A percentile compares a stretch with the other conserved stretches of the same genome.
These are phyloP conservation scores for Ogataea trehaloabstinens DNA, from an alignment of 805 yeast genomes.

Conservation along the genomic window DNA sequence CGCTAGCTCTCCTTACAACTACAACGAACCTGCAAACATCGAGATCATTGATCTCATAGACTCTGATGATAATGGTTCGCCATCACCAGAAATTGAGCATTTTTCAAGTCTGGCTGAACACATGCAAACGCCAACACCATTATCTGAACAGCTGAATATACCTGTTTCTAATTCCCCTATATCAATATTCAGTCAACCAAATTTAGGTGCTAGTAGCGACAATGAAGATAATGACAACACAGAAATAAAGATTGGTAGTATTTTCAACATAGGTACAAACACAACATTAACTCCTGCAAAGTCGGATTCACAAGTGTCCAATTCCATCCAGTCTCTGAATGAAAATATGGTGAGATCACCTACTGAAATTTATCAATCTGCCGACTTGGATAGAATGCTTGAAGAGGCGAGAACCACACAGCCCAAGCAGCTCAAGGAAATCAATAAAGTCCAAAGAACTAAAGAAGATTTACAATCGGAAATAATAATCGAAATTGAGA, in stretches of 20 bases:
- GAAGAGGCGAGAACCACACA: slow-evolving; percentile 17
- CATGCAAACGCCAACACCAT: background rate
- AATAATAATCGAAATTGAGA: slow-evolving; percentile 46
- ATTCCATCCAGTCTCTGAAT: background rate
- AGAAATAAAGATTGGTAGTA: slow-evolving; percentile 7
- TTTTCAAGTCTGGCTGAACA: background rate
- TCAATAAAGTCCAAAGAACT: slow-evolving; percentile 39
- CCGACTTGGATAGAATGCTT: slow-evolving; percentile 21
- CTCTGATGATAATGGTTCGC: slow-evolving; percentile 5
- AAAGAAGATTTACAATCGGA: slow-evolving; percentile 51
- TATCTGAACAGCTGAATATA: background rate
- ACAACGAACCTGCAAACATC: background rate
- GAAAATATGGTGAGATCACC: background rate
- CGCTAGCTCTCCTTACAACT: slow-evolving; percentile 4
- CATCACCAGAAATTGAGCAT: background rate
- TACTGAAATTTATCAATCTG: slow-evolving; percentile 7
- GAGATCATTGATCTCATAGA: slow-evolving; percentile 13
- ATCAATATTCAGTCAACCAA: slow-evolving; percentile 1
- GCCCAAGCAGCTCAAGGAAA: slow-evolving; percentile 21
- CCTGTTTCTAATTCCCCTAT: slow-evolving; percentile 1
- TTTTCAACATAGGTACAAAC: slow-evolving; percentile 12
- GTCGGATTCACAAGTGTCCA: background rate
- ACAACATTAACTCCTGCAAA: slow-evolving; percentile 3
- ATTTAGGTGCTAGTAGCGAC: slow-evolving; percentile 6
- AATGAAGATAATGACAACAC: slow-evolving; percentile 1